phyloP scores from a whole-genome alignment of 257 asterid species.

The Henckelia pumila region DNA sequence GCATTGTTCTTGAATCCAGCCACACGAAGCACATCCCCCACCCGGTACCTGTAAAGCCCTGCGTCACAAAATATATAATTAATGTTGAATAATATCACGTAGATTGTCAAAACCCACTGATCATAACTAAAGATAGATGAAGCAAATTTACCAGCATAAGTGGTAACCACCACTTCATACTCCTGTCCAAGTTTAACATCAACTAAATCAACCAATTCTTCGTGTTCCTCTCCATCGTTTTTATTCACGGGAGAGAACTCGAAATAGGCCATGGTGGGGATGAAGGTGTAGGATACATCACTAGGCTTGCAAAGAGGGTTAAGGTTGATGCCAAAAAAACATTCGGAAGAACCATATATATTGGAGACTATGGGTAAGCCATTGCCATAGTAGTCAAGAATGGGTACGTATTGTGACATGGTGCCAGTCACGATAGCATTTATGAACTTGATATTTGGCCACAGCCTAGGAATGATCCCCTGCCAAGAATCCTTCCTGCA shows the following conservation, averaged over 20 bases:
- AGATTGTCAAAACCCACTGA: no score
- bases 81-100: no score
- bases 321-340: slow-evolving; percentile 43
- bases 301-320: slow-evolving; percentile 41
- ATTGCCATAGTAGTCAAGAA: slow-evolving; percentile 40
- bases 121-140: background rate
- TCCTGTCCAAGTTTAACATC: slow-evolving; percentile 38
- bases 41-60: slow-evolving; percentile 42
- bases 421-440: slow-evolving; percentile 40
- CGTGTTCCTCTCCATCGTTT: slow-evolving; percentile 14
- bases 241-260: slow-evolving; percentile 40
- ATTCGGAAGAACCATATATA: slow-evolving; percentile 42
- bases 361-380: slow-evolving; percentile 42
- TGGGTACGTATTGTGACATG: slow-evolving; percentile 42
- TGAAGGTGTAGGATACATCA: slow-evolving; percentile 42
- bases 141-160: slow-evolving; percentile 36
- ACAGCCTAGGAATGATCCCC: slow-evolving; percentile 39
- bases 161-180: slow-evolving; percentile 44
- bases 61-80: no score
- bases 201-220: slow-evolving; percentile 36
- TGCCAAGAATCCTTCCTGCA: slow-evolving; percentile 38
- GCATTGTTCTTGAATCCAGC: slow-evolving; percentile 46
- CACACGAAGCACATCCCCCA: slow-evolving; percentile 42
- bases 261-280: slow-evolving; percentile 46
- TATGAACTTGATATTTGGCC: slow-evolving; percentile 41